phyloP scores from a whole-genome alignment of 805 yeast species.

The Candida taoyuanica region DNA sequence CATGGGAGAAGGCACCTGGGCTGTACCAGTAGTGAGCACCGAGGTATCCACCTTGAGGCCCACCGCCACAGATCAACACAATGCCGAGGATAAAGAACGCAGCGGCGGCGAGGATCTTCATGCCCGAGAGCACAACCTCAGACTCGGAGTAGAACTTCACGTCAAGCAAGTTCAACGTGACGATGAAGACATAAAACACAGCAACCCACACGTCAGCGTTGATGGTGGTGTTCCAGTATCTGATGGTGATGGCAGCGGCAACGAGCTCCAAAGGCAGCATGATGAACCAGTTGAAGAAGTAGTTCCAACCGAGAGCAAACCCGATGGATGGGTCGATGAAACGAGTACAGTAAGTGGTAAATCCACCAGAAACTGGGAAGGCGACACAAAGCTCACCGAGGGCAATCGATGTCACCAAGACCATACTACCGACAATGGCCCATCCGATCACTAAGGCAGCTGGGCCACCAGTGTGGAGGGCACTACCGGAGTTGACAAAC shows the following conservation, averaged over 20 bases:
- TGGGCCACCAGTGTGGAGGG: conserved; percentile 55
- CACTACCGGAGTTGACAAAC: conserved; percentile 58
- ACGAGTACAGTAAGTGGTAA: conserved; percentile 42
- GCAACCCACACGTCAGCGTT: conserved; percentile 56
- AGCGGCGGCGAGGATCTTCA: conserved; percentile 43
- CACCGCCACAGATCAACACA: conserved; percentile 20
- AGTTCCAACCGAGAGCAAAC: conserved; percentile 47
- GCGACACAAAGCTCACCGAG: conserved; percentile 49
- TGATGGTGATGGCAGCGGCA: conserved; percentile 51
- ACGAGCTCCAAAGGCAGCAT: conserved; percentile 52
- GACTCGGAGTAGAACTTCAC: conserved; percentile 51
- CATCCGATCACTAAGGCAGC: conserved; percentile 56
- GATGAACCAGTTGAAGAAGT: conserved; percentile 49
- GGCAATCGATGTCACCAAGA: conserved; percentile 53
- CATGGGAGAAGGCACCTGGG: conserved; percentile 48
- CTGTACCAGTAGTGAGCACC: conserved; percentile 47
- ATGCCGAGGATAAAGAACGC: conserved; percentile 45
- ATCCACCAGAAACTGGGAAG: conserved; percentile 49
- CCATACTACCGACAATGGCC: conserved; percentile 48
- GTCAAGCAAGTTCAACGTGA: conserved; percentile 42
- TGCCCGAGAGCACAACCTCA: conserved; percentile 42
- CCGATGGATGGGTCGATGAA: conserved; percentile 52
- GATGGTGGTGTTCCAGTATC: conserved; percentile 43
- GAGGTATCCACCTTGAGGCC: conserved; percentile 39
- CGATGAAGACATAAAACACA: conserved; percentile 43